A percentile compares a stretch with the other conserved stretches of the same genome.
Evolutionary conservation across 2,329 filamentous ascomycete genomes (phyloP).

Genomic region (Clarireedia paspali): DNA sequence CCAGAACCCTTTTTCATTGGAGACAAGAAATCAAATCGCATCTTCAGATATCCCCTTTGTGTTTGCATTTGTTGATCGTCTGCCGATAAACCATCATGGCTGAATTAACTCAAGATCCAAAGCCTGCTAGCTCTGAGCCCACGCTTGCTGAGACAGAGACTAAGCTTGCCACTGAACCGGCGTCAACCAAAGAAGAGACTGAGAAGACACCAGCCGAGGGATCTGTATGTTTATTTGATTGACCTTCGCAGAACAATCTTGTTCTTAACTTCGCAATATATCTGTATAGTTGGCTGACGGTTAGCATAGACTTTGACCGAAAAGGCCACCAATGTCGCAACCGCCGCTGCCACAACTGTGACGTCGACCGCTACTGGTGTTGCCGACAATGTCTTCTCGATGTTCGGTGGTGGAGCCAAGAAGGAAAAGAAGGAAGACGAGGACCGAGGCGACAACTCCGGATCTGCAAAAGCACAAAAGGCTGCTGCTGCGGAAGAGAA

Average conservation of each 20-base stretch:
- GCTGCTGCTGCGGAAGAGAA: constrained; percentile 36
- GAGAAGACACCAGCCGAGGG: constrained; percentile 17
- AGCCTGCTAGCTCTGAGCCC: constrained; percentile 30
- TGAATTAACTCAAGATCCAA: constrained; percentile 30
- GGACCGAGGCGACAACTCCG: constrained; percentile 79
- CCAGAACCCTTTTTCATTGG: constrained; percentile 1
- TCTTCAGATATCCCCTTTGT: background rate
- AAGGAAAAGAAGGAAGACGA: constrained; percentile 89
- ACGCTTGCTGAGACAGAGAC: constrained; percentile 36
- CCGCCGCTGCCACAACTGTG: constrained; percentile 34
- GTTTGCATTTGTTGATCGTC: background rate
- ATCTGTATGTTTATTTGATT: constrained; percentile 15
- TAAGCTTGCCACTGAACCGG: constrained; percentile 34
- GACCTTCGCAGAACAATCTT: background rate
- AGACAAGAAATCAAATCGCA: background rate
- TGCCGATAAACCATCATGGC: constrained; percentile 16
- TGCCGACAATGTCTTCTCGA: constrained; percentile 74
- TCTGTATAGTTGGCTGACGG: constrained; percentile 10
- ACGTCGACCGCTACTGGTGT: constrained; percentile 34
- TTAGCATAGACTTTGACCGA: constrained; percentile 25
- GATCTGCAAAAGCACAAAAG: constrained; percentile 75
- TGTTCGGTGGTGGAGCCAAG: constrained; percentile 97
- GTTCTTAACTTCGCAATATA: background rate
- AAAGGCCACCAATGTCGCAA: constrained; percentile 30
- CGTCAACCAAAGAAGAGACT: constrained; percentile 15